Evolutionary conservation across 2,329 filamentous ascomycete genomes (phyloP).

Genomic region (Phaeosphaeria sp.): DNA sequence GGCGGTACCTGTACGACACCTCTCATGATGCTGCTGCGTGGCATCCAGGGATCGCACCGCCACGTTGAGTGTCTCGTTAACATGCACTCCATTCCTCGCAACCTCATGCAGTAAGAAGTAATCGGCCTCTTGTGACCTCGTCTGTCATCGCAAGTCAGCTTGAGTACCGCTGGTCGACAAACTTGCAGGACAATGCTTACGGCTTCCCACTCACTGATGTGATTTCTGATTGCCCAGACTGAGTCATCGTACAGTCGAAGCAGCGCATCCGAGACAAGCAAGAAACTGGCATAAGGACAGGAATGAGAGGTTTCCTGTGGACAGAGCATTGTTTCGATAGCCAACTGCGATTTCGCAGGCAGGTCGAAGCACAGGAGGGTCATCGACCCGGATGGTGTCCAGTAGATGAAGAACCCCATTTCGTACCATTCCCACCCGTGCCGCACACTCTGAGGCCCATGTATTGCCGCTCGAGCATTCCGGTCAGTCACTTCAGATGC

Average conservation of each 20-base stretch:
- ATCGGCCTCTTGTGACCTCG: background rate
- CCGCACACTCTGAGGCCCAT: background rate
- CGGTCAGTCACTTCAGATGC: background rate
- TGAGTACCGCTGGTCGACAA: conserved; percentile 3
- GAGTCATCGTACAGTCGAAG: conserved; percentile 22
- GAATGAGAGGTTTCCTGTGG: background rate
- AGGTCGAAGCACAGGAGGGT: conserved; percentile 19
- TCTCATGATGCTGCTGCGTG: background rate
- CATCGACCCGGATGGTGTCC: conserved; percentile 1
- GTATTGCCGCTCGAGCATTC: background rate
- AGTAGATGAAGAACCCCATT: conserved; percentile 15
- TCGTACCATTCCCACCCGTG: conserved; percentile 23
- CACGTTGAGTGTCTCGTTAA: background rate
- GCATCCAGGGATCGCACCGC: background rate
- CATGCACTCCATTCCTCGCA: background rate
- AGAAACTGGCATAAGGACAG: conserved; percentile 12
- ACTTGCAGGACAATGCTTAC: conserved; percentile 9
- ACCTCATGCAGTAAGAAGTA: background rate
- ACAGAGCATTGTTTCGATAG: background rate
- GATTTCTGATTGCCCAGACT: conserved; percentile 21
- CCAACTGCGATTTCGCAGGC: conserved; percentile 9
- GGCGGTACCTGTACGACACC: background rate
- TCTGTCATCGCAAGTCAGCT: background rate
- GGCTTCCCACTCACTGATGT: conserved; percentile 22
- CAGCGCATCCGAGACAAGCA: conserved; percentile 9